A percentile compares a stretch with the other conserved stretches of the same genome.
Conservation (phyloP, 306 rosid species). For the Rosa rugosa region DNA sequence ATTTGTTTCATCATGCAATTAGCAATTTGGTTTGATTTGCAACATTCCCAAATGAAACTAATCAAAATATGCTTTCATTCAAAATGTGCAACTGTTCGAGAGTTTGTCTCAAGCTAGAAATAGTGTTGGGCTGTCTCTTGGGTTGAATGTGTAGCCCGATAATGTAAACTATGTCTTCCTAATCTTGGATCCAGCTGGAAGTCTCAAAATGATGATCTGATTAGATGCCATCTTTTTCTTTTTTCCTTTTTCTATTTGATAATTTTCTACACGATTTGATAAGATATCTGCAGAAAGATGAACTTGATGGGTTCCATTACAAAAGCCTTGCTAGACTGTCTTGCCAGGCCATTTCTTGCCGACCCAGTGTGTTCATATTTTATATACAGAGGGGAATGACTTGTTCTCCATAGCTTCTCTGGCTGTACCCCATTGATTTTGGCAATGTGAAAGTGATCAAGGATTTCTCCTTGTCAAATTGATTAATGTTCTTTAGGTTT, state of each 20-base stretch:
- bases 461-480: background rate
- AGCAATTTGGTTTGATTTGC: background rate
- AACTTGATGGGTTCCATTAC: background rate
- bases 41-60: background rate
- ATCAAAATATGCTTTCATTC: background rate
- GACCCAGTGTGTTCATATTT: background rate
- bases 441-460: background rate
- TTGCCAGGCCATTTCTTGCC: background rate
- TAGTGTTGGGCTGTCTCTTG: background rate
- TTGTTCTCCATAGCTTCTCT: slow-evolving; percentile 8
- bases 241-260: background rate
- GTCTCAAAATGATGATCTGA: background rate
- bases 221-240: background rate
- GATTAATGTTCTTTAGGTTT: background rate
- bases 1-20: background rate
- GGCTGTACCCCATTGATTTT: slow-evolving; percentile 11
- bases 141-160: background rate
- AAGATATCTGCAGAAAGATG: slow-evolving; percentile 5
- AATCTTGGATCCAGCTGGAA: background rate
- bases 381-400: background rate
- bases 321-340: slow-evolving; percentile 10
- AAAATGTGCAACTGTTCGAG: background rate
- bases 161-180: background rate
- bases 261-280: background rate
- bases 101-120: background rate